phyloP scores from a whole-genome alignment of 1,139 yeast genomes.

The Meyerozyma guilliermondii region DNA sequence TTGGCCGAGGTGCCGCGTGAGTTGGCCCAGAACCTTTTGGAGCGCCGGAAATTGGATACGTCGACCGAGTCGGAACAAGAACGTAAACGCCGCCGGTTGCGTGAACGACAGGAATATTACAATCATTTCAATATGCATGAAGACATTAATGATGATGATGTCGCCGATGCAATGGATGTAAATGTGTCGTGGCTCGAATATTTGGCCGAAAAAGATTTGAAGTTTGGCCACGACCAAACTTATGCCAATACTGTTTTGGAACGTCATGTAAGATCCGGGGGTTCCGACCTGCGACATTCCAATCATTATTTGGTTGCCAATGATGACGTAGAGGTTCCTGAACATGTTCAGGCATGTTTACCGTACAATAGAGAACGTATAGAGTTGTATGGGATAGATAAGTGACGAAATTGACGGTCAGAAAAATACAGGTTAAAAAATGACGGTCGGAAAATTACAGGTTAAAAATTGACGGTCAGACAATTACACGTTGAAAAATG shows the following conservation, averaged over 20 bases:
- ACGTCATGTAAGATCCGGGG: not conserved
- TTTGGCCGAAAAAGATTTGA: slow-evolving; percentile 39
- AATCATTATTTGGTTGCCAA: not conserved
- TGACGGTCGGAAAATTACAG: too few relatives aligned
- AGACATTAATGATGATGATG: slow-evolving; percentile 20
- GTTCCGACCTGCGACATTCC: not conserved
- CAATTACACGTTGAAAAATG: too few relatives aligned
- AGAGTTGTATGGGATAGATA: not conserved
- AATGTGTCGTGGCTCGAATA: slow-evolving; percentile 31
- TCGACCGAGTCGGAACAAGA: slow-evolving; percentile 3
- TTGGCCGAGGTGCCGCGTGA: slow-evolving; percentile 30
- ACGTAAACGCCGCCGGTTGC: slow-evolving; percentile 12
- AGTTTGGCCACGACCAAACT: slow-evolving; percentile 38
- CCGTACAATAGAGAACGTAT: not conserved
- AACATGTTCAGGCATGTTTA: slow-evolving; percentile 1
- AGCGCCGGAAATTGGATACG: slow-evolving; percentile 9
- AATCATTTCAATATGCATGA: slow-evolving; percentile 29
- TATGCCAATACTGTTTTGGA: slow-evolving; percentile 28
- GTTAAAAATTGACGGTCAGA: too few relatives aligned
- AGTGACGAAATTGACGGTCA: not conserved
- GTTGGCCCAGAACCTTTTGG: slow-evolving; percentile 30
- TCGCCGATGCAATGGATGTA: slow-evolving; percentile 9
- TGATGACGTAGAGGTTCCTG: not conserved
- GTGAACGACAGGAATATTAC: slow-evolving; percentile 34
- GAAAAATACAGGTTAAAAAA: too few relatives aligned